These are phyloP conservation scores for Nitzschia putrida DNA, from an alignment of 108 stramenopile genomes.

Conservation along the genomic window DNA sequence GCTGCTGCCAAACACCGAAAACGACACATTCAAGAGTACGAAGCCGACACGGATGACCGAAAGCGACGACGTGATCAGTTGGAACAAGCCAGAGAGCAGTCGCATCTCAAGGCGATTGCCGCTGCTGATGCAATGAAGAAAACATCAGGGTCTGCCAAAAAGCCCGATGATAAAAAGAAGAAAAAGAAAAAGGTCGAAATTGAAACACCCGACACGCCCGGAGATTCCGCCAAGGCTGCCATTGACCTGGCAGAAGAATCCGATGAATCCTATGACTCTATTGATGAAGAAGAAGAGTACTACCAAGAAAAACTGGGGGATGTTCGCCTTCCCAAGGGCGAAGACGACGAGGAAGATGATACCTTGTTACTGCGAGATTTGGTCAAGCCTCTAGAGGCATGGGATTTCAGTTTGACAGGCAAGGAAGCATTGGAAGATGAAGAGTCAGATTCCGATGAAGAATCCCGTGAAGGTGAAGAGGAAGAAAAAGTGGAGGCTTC, in stretches of 20 bases:
- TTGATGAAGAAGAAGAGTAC: constrained; percentile 74
- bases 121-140: constrained; percentile 42
- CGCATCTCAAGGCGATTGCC: constrained; percentile 34
- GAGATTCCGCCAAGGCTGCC: constrained; percentile 27
- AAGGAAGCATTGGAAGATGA: constrained; percentile 61
- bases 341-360: constrained; percentile 68
- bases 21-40: constrained; percentile 55
- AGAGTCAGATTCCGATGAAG: constrained; percentile 23
- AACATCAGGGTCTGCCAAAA: constrained; percentile 6
- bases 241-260: constrained; percentile 42
- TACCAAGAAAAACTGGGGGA: constrained; percentile 53
- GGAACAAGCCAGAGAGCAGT: constrained; percentile 32
- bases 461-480: constrained; percentile 37
- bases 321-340: constrained; percentile 27
- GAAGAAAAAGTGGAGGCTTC: constrained; percentile 24
- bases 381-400: constrained; percentile 75
- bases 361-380: constrained; percentile 66
- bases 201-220: constrained; percentile 10
- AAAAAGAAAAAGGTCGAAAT: constrained; percentile 37
- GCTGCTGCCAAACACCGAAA: constrained; percentile 47
- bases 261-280: constrained; percentile 68
- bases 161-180: constrained; percentile 26
- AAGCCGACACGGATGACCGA: constrained; percentile 45
- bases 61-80: constrained; percentile 43
- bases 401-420: constrained; percentile 72